Evolutionary conservation across 208 protist species (phyloP).

Genomic region (Crithidia mellificae): DNA sequence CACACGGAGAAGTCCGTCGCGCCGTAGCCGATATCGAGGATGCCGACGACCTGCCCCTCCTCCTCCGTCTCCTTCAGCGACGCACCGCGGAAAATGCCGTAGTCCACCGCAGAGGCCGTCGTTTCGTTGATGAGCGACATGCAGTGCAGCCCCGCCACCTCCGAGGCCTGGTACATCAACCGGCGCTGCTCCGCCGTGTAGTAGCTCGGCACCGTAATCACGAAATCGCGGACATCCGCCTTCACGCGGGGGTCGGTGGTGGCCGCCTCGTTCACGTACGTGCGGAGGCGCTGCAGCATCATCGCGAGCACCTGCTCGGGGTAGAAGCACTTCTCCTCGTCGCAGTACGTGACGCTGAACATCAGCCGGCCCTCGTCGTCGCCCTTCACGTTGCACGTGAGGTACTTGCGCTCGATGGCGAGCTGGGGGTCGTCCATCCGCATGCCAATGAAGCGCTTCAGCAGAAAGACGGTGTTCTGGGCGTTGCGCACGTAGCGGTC

Average conservation of each 20-base stretch:
- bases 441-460: conserved; percentile 91
- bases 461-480: conserved; percentile 82
- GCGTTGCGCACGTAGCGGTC: conserved; percentile 85
- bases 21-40: conserved; percentile 90
- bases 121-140: conserved; percentile 91
- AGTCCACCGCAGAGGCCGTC: conserved; percentile 88
- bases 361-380: conserved; percentile 72
- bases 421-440: conserved; percentile 71
- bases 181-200: conserved; percentile 86
- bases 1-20: conserved; percentile 74
- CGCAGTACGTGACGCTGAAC: conserved; percentile 85
- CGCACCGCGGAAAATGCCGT: conserved; percentile 87
- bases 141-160: conserved; percentile 88
- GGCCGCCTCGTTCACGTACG: conserved; percentile 78
- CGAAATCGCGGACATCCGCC: conserved; percentile 76
- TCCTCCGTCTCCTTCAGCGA: conserved; percentile 83
- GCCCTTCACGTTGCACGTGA: conserved; percentile 67
- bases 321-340: conserved; percentile 72
- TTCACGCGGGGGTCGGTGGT: conserved; percentile 57
- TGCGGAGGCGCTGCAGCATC: conserved; percentile 81
- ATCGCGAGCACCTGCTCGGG: conserved; percentile 93
- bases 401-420: conserved; percentile 56
- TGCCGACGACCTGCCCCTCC: conserved; percentile 78
- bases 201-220: conserved; percentile 87
- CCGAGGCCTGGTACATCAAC: conserved; percentile 77